A percentile compares a stretch with the other conserved stretches of the same genome.
phyloP scores from a whole-genome alignment of 179 eudicot species.

The Vitellaria paradoxa region DNA sequence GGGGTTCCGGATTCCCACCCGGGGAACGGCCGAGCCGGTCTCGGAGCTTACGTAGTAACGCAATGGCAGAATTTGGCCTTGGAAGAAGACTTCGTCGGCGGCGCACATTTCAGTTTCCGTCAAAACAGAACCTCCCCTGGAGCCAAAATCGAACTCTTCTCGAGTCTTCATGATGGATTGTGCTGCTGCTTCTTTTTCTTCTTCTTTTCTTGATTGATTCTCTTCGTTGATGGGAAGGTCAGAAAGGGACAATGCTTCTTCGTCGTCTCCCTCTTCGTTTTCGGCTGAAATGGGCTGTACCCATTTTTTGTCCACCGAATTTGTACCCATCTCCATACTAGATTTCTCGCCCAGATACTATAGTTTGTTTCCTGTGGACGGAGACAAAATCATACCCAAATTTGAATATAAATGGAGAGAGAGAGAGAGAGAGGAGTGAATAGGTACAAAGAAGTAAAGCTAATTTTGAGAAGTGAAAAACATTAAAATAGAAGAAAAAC shows the following conservation, averaged over 20 bases:
- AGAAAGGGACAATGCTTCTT: slow-evolving; percentile 67
- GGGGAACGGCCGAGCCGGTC: slow-evolving; percentile 20
- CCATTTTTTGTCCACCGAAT: too few species aligned
- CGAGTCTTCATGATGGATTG: slow-evolving; percentile 15
- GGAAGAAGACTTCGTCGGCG: slow-evolving; percentile 78
- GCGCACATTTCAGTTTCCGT: slow-evolving; percentile 65
- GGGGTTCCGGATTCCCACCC: slow-evolving; percentile 8
- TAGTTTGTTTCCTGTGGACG: not conserved
- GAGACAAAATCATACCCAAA: not conserved
- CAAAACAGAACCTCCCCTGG: slow-evolving; percentile 18
- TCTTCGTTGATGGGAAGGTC: slow-evolving; percentile 52
- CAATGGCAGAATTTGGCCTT: slow-evolving; percentile 68
- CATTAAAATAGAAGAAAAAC: slow-evolving; percentile 8
- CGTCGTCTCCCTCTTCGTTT: slow-evolving; percentile 43
- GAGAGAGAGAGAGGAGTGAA: too few species aligned
- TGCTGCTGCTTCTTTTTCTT: not conserved
- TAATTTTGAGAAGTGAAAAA: slow-evolving; percentile 3
- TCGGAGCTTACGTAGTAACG: slow-evolving; percentile 75
- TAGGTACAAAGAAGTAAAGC: slow-evolving; percentile 8
- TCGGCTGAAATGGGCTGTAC: not conserved
- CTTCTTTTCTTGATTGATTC: slow-evolving; percentile 16
- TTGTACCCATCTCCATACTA: not conserved
- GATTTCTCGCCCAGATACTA: too few species aligned
- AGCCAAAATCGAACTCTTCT: slow-evolving; percentile 66
- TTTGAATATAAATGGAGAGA: not conserved